Evolutionary conservation across 2,329 filamentous ascomycete genomes (phyloP).

Genomic region (Raffaelea arxii): DNA sequence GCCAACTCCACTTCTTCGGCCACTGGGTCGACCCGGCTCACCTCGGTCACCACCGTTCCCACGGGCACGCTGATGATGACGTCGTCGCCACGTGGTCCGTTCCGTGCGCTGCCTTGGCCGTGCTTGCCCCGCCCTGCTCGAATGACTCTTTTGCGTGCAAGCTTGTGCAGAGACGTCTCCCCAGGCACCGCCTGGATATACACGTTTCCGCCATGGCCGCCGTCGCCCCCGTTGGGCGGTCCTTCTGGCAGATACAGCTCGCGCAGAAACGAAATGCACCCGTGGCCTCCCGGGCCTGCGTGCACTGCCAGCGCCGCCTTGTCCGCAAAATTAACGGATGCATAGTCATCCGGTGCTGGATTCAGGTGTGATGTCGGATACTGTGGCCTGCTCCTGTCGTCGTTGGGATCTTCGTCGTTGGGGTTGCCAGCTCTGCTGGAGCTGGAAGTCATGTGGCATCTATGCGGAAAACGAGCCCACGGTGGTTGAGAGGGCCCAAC

Average conservation of each 20-base stretch:
- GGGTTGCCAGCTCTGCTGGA: too few relatives aligned
- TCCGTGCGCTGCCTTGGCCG: slow-evolving; percentile 62
- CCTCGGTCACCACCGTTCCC: slow-evolving; percentile 79
- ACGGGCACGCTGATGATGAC: slow-evolving; percentile 84
- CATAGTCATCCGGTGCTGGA: slow-evolving; percentile 75
- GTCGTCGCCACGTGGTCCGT: slow-evolving; percentile 77
- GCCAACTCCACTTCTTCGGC: slow-evolving; percentile 47
- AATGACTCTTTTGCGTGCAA: slow-evolving; percentile 66
- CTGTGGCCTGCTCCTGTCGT: slow-evolving; percentile 8
- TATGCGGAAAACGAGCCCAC: too few relatives aligned
- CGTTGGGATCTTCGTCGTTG: too few relatives aligned
- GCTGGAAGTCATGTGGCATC: too few relatives aligned
- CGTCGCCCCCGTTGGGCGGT: slow-evolving; percentile 89
- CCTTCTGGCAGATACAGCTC: slow-evolving; percentile 86
- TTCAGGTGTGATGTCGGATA: slow-evolving; percentile 54
- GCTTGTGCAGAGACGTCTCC: slow-evolving; percentile 87
- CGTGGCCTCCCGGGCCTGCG: slow-evolving; percentile 76
- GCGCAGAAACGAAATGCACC: slow-evolving; percentile 87
- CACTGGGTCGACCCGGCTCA: slow-evolving; percentile 68
- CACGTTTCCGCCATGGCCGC: slow-evolving; percentile 80
- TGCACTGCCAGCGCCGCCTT: slow-evolving; percentile 68
- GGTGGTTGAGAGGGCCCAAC: too few relatives aligned
- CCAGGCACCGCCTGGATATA: slow-evolving; percentile 90
- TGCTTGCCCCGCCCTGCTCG: slow-evolving; percentile 68
- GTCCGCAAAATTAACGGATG: slow-evolving; percentile 75